Conservation (phyloP, 768 basidiomycete genomes). For the Pulveroboletus sp. region DNA sequence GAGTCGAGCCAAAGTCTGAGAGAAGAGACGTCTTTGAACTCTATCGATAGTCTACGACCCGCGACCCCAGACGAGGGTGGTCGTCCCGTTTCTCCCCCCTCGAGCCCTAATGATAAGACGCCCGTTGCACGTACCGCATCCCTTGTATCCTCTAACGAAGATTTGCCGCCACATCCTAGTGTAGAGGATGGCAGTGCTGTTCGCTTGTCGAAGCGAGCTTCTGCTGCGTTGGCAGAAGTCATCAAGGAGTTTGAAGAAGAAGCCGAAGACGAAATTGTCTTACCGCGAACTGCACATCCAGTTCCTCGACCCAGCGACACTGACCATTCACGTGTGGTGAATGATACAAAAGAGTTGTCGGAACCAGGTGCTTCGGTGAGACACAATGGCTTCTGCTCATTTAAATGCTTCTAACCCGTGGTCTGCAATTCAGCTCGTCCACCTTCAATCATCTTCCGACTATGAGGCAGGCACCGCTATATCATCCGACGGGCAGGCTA, state of each 20-base stretch:
- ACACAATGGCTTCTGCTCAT: slow-evolving; percentile 4
- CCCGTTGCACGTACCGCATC: slow-evolving; percentile 42
- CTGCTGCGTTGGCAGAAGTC: slow-evolving; percentile 70
- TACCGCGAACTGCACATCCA: slow-evolving; percentile 59
- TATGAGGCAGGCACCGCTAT: slow-evolving; percentile 70
- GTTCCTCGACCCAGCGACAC: slow-evolving; percentile 37
- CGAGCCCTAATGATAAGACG: slow-evolving; percentile 42
- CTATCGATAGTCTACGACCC: slow-evolving; percentile 48
- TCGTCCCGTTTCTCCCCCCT: slow-evolving; percentile 38
- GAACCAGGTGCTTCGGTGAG: slow-evolving; percentile 27
- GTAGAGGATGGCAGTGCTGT: slow-evolving; percentile 9
- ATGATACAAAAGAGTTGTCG: slow-evolving; percentile 18
- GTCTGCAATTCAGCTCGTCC: slow-evolving; percentile 14
- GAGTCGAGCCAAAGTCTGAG: slow-evolving; percentile 43
- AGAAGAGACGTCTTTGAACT: slow-evolving; percentile 42
- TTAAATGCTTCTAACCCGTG: slow-evolving; percentile 19
- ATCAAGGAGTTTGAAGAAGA: slow-evolving; percentile 79
- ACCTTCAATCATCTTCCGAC: slow-evolving; percentile 38
- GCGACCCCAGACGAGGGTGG: slow-evolving; percentile 53
- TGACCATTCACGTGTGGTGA: slow-evolving; percentile 21
- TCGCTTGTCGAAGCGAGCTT: slow-evolving; percentile 52
- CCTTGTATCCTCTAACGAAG: slow-evolving; percentile 36
- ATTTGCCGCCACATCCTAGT: slow-evolving; percentile 16
- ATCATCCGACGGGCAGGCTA: slow-evolving; percentile 57
- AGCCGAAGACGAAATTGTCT: slow-evolving; percentile 70